phyloP scores from a whole-genome alignment of 768 basidiomycete species.

The Chalciporus piperatus region DNA sequence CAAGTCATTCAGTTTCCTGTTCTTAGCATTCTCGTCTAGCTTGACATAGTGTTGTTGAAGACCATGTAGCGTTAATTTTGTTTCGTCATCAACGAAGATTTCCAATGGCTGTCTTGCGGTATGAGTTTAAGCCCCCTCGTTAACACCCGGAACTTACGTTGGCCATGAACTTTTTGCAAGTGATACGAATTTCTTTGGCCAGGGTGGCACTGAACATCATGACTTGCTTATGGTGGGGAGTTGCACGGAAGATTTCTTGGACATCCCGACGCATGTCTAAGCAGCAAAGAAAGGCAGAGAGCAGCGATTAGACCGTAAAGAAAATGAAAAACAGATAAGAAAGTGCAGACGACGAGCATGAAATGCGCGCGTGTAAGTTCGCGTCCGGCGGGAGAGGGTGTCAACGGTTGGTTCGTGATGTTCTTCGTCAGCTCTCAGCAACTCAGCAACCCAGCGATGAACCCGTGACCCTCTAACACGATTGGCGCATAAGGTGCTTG shows the following conservation, averaged over 20 bases:
- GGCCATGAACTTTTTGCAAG: constrained; percentile 99
- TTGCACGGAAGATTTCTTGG: constrained; percentile 99
- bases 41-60: constrained; percentile 99
- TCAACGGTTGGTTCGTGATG: constrained; percentile 34
- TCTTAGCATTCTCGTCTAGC: constrained; percentile 92
- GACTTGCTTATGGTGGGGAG: constrained; percentile 99
- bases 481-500: constrained; percentile 39
- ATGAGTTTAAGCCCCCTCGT: neutral
- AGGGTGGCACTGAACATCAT: constrained; percentile 99
- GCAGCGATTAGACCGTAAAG: constrained; percentile 64
- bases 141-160: constrained; percentile 60
- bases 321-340: constrained; percentile 41
- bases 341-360: constrained; percentile 12
- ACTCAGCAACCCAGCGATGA: constrained; percentile 35
- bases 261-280: constrained; percentile 99
- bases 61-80: constrained; percentile 96
- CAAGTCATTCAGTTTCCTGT: constrained; percentile 94
- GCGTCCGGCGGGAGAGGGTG: constrained; percentile 32
- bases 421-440: constrained; percentile 37
- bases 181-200: constrained; percentile 93
- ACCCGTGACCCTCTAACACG: constrained; percentile 39
- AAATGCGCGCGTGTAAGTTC: constrained; percentile 13
- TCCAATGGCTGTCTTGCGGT: constrained; percentile 77
- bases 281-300: constrained; percentile 44
- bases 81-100: constrained; percentile 99